phyloP scores from a whole-genome alignment of 768 basidiomycete genomes.

The Hygrocybe punicea region DNA sequence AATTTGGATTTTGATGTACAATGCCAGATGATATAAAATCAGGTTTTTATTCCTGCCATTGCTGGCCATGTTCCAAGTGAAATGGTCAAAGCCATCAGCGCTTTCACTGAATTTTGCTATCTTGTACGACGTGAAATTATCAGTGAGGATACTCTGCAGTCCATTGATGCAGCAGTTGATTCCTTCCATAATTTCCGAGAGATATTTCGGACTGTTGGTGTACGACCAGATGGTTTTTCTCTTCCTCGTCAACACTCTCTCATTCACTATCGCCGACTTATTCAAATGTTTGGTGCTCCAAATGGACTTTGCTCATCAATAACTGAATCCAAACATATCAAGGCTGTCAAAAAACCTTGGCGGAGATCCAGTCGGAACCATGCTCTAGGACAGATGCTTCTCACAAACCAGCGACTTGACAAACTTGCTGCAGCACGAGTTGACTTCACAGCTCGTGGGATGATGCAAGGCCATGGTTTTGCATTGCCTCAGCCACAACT shows the following conservation, averaged over 20 bases:
- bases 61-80: slow-evolving; percentile 15
- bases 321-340: slow-evolving; percentile 34
- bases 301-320: slow-evolving; percentile 35
- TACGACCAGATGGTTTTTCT: slow-evolving; percentile 12
- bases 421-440: slow-evolving; percentile 24
- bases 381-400: slow-evolving; percentile 37
- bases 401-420: slow-evolving; percentile 30
- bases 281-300: slow-evolving; percentile 23
- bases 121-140: slow-evolving; percentile 15
- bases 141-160: background rate
- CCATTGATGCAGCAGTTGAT: slow-evolving; percentile 3
- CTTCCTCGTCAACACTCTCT: slow-evolving; percentile 26
- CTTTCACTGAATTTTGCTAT: slow-evolving; percentile 26
- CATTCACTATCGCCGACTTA: slow-evolving; percentile 17
- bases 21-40: background rate
- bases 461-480: slow-evolving; percentile 7
- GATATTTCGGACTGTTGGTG: slow-evolving; percentile 11
- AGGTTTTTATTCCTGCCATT: slow-evolving; percentile 23
- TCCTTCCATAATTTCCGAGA: slow-evolving; percentile 14
- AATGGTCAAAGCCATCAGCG: slow-evolving; percentile 12
- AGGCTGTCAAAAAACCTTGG: slow-evolving; percentile 37
- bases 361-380: slow-evolving; percentile 28
- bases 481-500: too few relatives aligned
- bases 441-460: slow-evolving; percentile 16
- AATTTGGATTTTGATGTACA: background rate